Conservation (phyloP, 2,329 filamentous ascomycete genomes). For the Xylariaceae sp. region DNA sequence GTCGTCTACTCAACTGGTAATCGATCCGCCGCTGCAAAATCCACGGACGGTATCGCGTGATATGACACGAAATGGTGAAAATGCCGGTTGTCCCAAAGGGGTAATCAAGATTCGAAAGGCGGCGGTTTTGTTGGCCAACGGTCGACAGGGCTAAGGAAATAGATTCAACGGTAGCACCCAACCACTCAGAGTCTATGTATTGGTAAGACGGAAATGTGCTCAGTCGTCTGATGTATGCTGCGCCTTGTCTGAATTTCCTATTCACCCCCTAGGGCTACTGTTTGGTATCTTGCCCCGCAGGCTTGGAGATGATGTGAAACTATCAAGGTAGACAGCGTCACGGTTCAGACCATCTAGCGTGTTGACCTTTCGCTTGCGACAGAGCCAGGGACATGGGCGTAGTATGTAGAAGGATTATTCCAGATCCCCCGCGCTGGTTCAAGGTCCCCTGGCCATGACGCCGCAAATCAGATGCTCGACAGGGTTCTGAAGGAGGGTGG, state of each 20-base stretch:
- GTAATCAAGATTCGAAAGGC: constrained; percentile 6
- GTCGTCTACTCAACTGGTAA: too few relatives aligned
- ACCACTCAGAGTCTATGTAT: constrained; percentile 7
- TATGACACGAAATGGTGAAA: background rate
- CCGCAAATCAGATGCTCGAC: constrained; percentile 8
- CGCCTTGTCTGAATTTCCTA: too few relatives aligned
- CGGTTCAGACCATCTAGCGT: background rate
- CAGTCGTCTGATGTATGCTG: too few relatives aligned
- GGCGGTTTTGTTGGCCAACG: constrained; percentile 6
- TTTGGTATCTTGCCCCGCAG: too few relatives aligned
- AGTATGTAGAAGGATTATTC: constrained; percentile 5
- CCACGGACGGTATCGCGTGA: background rate
- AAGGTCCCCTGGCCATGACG: constrained; percentile 12
- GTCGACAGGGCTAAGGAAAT: constrained; percentile 1
- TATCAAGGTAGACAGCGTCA: too few relatives aligned
- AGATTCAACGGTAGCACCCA: constrained; percentile 1
- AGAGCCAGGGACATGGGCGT: background rate
- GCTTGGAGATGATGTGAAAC: too few relatives aligned
- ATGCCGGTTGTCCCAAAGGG: constrained; percentile 12
- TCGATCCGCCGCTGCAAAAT: too few relatives aligned
- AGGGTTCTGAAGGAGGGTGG: constrained; percentile 6
- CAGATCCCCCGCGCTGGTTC: constrained; percentile 12
- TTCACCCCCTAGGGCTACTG: too few relatives aligned
- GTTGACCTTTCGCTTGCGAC: background rate
- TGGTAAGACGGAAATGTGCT: background rate